phyloP scores from a whole-genome alignment of 2,329 filamentous ascomycete species.

The Fusarium siculi region DNA sequence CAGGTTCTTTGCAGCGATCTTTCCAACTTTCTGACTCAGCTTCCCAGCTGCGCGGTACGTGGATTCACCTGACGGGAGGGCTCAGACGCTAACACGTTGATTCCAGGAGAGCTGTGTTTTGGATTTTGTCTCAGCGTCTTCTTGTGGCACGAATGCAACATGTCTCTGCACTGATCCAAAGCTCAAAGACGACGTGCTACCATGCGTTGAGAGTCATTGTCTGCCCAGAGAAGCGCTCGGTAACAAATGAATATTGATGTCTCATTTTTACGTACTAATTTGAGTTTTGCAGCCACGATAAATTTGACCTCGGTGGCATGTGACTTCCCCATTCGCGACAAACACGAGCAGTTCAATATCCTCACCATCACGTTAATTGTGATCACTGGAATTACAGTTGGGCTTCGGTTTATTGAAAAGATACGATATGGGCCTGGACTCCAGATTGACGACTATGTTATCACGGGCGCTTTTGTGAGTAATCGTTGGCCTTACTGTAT shows the following conservation, averaged over 20 bases:
- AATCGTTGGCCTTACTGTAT: rapidly evolving
- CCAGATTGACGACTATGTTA: neutral
- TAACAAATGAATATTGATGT: neutral
- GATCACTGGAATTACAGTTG: neutral
- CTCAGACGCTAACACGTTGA: neutral
- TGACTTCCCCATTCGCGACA: slow-evolving; percentile 1
- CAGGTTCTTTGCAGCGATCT: neutral
- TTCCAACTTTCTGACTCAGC: neutral
- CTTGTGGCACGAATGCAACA: neutral
- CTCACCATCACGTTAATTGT: neutral
- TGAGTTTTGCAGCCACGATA: neutral
- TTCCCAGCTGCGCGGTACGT: neutral
- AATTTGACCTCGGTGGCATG: slow-evolving; percentile 4
- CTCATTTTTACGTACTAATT: neutral
- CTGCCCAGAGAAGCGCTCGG: neutral
- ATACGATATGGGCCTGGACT: neutral
- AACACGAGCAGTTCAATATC: neutral
- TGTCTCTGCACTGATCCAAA: neutral
- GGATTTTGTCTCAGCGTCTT: neutral
- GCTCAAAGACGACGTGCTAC: neutral
- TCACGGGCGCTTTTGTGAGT: neutral
- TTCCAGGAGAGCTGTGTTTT: neutral
- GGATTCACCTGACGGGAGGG: too few species aligned
- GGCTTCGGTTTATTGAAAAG: neutral
- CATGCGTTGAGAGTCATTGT: neutral